Base-by-base conservation (phyloP, 2,329 filamentous ascomycete genomes). In the Fusarium piperis region DNA sequence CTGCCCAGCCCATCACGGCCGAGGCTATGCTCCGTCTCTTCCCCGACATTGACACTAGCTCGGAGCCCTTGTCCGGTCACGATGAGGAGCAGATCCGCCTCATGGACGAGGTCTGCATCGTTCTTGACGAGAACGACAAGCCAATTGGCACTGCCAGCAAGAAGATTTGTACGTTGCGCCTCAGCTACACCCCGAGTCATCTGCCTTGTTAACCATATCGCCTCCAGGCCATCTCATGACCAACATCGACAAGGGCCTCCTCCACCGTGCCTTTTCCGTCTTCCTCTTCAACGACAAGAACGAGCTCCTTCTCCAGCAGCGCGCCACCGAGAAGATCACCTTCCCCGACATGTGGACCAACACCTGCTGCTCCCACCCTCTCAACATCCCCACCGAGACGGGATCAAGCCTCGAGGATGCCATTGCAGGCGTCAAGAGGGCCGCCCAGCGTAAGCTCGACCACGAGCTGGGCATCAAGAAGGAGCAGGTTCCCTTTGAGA, bases 341-440 rank as follows among this genome's bases (percentile, higher is more conserved):
- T 99, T 99, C 85, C 95, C 96, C 55, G 94, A 97, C 81, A 95
- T 98, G 92, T 99, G 96, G 96, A 99, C 96, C 72, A 99, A 99
- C 85, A 99, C 96, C 33, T 99, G 96, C 88, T 99, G 96, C 87
- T 99, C 96, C 39, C 96, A 99, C 83, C 96, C 96, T 6, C 88
- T 99, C 68, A 93, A 94, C 62, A 93, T 98, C 74, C 93, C 96
- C 10, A 92, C 92, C 72, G 96, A 99, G 89, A 97, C 94, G 28
- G 96, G 96, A 70, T 89, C 91, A 33, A 92, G 92, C 74, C 87
- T 99, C 46, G 88, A 91, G 56, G 93, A 94, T 73, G 93, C 95
- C 6, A 86, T 98, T 64, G 86, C 90, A 75, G 96, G 96, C 30
- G 96, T 95, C 74, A 97, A 97, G 87, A 91, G 92, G 67, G 96